Conservation (phyloP, 2,329 filamentous ascomycete genomes). For the Thermothelomyces thermophilus region DNA sequence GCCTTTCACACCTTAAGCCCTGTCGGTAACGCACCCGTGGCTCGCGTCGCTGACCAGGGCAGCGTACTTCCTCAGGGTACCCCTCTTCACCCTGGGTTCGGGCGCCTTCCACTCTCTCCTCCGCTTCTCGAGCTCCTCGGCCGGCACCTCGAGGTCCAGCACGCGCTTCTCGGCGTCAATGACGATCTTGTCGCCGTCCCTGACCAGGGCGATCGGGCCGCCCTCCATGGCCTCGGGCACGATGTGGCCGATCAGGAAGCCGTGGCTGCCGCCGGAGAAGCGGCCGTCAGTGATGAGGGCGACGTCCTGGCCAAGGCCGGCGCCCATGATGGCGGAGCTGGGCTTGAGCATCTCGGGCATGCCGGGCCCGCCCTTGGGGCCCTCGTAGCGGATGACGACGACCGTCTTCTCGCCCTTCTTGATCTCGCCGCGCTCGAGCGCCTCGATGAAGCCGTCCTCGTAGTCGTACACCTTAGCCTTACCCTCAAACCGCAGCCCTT, state of each 20-base stretch:
- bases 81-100: conserved; percentile 50
- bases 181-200: conserved; percentile 71
- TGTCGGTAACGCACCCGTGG: conserved; percentile 52
- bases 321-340: conserved; percentile 88
- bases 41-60: conserved; percentile 51
- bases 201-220: conserved; percentile 76
- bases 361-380: conserved; percentile 85
- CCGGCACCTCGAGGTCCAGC: conserved; percentile 60
- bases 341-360: conserved; percentile 96
- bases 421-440: conserved; percentile 69
- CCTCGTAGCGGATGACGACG: conserved; percentile 86
- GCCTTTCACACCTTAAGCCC: not conserved
- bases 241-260: conserved; percentile 82
- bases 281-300: conserved; percentile 69
- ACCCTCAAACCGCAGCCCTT: conserved; percentile 75
- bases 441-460: conserved; percentile 71
- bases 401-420: conserved; percentile 84
- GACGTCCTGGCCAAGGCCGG: conserved; percentile 69
- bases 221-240: conserved; percentile 82
- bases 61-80: conserved; percentile 67
- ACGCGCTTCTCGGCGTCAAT: conserved; percentile 73
- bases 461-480: conserved; percentile 79
- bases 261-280: conserved; percentile 76
- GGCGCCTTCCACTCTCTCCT: conserved; percentile 57
- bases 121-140: conserved; percentile 56